Evolutionary conservation across 495 filamentous ascomycete genomes (phyloP).

Genomic region (Penicillium fimorum): DNA sequence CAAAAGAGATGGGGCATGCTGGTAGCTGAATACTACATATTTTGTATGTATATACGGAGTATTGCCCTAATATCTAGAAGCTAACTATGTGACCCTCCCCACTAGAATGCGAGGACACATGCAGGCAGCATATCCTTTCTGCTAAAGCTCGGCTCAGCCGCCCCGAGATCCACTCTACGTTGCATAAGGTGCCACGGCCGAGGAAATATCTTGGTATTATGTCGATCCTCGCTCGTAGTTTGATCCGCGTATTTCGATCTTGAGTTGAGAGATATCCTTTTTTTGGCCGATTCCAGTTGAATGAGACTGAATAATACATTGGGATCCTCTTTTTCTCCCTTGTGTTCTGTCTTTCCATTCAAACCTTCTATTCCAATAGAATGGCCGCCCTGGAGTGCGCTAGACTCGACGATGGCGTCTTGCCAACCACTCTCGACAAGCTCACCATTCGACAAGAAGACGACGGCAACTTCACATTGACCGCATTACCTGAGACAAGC

Average conservation of each 20-base stretch:
- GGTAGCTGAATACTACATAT: neutral
- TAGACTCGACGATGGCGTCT: neutral
- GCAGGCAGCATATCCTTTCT: neutral
- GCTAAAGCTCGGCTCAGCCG: neutral
- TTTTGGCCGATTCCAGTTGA: neutral
- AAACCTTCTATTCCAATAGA: neutral
- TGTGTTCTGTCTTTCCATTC: neutral
- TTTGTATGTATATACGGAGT: too few species aligned
- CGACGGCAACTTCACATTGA: neutral
- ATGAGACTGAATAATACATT: neutral
- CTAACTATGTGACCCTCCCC: neutral
- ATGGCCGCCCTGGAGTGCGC: slow-evolving; percentile 3
- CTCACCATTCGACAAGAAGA: neutral
- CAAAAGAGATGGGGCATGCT: neutral
- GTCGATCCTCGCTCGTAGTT: neutral
- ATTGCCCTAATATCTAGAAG: neutral
- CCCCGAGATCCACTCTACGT: neutral
- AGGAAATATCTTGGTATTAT: neutral
- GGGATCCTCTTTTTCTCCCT: too few species aligned
- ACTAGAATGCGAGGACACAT: neutral
- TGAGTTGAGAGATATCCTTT: neutral
- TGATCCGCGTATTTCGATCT: neutral
- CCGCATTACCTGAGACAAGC: neutral
- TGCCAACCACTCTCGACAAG: slow-evolving; percentile 2
- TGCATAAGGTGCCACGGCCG: slow-evolving; percentile 1